Base-by-base conservation (phyloP, 805 yeast genomes). In the Helenozyma rhizophorensis region DNA sequence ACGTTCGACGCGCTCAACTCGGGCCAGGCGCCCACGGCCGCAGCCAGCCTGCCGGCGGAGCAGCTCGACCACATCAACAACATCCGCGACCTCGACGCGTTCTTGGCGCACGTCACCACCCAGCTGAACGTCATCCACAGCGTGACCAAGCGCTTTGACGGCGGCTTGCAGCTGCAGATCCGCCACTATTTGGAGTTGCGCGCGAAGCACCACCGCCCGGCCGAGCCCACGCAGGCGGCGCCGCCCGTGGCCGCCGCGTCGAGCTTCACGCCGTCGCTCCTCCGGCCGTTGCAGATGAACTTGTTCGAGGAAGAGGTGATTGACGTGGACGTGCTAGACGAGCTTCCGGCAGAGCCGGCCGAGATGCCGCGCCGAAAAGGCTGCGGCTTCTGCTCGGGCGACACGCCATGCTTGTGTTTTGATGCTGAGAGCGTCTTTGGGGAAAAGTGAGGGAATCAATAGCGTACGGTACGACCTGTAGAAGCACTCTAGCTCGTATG, bases 331-430 rank as follows among this genome's bases (percentile, higher is more conserved):
- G 48, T 43, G 23, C 21, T 23, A 21, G 34, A 24, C 16, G 12
- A 18, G 9, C 13, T 10, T 25, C 18, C 23, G 14, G 27, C 14
- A 9, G 21, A 14, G 2, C 37, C 26, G 24, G 30, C 24, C 4
- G 13, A 19, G 18, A 14, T 27, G 4, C 19, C 19, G 19, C 42
- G 40, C 28, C 40, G 36, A 19, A 13, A 33, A 14, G 45, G 53
- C 25, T 63, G 68, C 38, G 66, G 68, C 4, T 62, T 60, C 36
- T 65, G 72, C 40, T 46, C 56, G 23, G 55, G 52, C 24, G 67
- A 59, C 27, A 55, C 64, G 1, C 67, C 70, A 4, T 66, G 72
- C 34, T 48, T 65, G 29, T 65, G 72, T 40, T 49, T 65, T 29
- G 72, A 65, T 30, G 60, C 65, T 9, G 71, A 65, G 16, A 33